A percentile compares a stretch with the other conserved stretches of the same genome.
phyloP scores from a whole-genome alignment of 129 eudicot species.

The Flaveria robusta region DNA sequence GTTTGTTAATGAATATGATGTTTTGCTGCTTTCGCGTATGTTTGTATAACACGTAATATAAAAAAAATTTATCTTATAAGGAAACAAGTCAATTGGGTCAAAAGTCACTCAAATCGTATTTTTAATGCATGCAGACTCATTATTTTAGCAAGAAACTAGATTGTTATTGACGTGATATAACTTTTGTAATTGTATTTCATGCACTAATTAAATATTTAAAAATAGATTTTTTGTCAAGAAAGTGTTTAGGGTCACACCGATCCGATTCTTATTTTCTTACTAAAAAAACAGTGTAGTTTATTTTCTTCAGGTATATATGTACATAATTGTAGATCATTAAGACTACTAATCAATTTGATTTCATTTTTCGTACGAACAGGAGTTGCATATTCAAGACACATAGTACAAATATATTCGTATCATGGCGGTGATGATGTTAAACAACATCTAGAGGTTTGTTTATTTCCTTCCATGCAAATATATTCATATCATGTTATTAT shows the following conservation, averaged over 20 bases:
- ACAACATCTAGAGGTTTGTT: slow-evolving; percentile 79
- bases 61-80: not conserved
- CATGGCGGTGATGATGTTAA: slow-evolving; percentile 70
- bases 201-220: not conserved
- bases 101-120: not conserved
- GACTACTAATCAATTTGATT: not conserved
- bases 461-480: not conserved
- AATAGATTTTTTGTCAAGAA: not conserved
- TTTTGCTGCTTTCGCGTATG: not conserved
- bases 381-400: slow-evolving; percentile 89
- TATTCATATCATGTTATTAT: not conserved
- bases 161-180: not conserved
- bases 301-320: not conserved
- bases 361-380: slow-evolving; percentile 50
- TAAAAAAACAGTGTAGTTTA: not conserved
- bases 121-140: no score
- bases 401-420: slow-evolving; percentile 90
- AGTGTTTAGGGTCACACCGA: not conserved
- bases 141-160: no score
- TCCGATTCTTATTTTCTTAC: not conserved
- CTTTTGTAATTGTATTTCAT: not conserved
- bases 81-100: not conserved
- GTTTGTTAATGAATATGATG: no score
- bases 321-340: not conserved
- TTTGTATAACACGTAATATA: not conserved